Conservation (phyloP, 176 grass and related monocot species). For the Aechmea fasciata region DNA sequence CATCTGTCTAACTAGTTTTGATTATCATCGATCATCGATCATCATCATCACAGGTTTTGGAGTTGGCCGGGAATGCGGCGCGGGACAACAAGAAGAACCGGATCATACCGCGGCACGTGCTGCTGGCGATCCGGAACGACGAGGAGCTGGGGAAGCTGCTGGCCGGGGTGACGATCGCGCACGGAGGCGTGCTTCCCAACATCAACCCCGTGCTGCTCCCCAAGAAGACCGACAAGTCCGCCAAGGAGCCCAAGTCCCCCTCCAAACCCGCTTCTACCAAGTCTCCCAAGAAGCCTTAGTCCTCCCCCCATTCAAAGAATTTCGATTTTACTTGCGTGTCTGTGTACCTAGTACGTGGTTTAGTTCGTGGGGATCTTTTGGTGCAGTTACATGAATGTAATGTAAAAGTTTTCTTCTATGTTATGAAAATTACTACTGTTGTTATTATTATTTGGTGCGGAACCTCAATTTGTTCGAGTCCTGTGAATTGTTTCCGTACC, state of each 20-base stretch:
- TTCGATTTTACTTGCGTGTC: neutral
- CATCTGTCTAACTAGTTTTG: neutral
- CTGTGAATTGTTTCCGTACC: too few species aligned
- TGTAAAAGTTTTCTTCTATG: too few species aligned
- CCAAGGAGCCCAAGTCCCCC: conserved; percentile 22
- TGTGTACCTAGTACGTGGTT: neutral
- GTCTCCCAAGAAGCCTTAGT: conserved; percentile 33
- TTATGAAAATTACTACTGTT: too few species aligned
- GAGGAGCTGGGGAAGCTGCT: conserved; percentile 55
- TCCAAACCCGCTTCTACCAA: conserved; percentile 4
- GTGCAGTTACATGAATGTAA: too few species aligned
- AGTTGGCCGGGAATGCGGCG: conserved; percentile 50
- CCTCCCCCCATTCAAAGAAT: too few species aligned
- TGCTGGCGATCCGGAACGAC: conserved; percentile 50
- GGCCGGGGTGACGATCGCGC: conserved; percentile 44
- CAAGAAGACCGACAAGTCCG: conserved; percentile 41
- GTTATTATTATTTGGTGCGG: too few species aligned
- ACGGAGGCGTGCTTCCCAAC: conserved; percentile 47
- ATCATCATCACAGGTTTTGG: conserved; percentile 21
- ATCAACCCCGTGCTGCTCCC: conserved; percentile 49
- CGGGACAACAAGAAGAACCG: conserved; percentile 63
- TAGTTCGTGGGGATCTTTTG: too few species aligned
- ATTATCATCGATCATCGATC: too few species aligned
- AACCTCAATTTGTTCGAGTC: too few species aligned
- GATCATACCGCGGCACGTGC: conserved; percentile 48